These are phyloP conservation scores for Escovopsis sp. DNA, from an alignment of 2,329 filamentous ascomycete genomes.

Conservation along the genomic window DNA sequence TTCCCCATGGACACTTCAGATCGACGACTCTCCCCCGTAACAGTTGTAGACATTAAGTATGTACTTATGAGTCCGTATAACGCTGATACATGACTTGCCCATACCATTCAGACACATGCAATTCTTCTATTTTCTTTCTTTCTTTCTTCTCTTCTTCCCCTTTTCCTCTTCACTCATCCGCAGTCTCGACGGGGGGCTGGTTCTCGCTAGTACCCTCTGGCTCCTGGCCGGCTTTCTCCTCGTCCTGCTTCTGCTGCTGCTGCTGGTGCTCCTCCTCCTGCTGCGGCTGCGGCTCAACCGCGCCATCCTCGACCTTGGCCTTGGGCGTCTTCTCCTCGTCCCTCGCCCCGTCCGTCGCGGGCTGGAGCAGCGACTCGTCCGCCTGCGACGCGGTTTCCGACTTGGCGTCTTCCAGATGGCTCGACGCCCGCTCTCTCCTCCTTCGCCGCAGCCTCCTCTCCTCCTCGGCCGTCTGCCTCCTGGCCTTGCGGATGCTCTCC, in stretches of 20 bases:
- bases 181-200: background rate
- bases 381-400: slow-evolving; percentile 10
- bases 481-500: slow-evolving; percentile 44
- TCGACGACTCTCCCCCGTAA: slow-evolving; percentile 2
- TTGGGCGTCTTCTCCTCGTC: slow-evolving; percentile 4
- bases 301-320: background rate
- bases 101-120: slow-evolving; percentile 9
- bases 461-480: slow-evolving; percentile 63
- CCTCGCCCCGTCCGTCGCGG: slow-evolving; percentile 3
- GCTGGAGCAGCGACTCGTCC: slow-evolving; percentile 5
- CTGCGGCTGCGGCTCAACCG: slow-evolving; percentile 1
- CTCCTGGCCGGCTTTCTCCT: background rate
- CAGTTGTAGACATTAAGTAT: slow-evolving; percentile 25
- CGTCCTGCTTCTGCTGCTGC: too few species aligned
- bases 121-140: slow-evolving; percentile 6
- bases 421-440: slow-evolving; percentile 45
- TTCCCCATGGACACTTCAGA: too few species aligned
- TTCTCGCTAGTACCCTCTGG: slow-evolving; percentile 1
- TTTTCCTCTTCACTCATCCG: background rate
- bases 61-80: slow-evolving; percentile 13
- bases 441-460: slow-evolving; percentile 55
- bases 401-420: slow-evolving; percentile 14
- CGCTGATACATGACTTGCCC: slow-evolving; percentile 4
- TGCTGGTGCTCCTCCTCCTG: background rate
- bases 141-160: background rate